Base-by-base conservation (phyloP, 164 flowering plant species). In the Dillenia turbinata region DNA sequence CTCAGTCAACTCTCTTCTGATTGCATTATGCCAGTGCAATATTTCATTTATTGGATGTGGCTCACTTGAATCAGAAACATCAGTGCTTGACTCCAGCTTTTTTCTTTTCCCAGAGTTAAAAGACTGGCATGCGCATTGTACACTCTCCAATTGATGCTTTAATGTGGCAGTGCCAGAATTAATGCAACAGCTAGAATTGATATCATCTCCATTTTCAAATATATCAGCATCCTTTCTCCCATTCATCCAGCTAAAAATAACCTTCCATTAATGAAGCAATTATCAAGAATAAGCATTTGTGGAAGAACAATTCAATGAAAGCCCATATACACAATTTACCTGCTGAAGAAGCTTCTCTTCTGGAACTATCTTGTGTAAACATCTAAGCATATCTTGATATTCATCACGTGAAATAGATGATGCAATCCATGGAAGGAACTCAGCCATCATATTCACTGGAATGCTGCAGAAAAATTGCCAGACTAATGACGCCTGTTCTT, bases 381-480 rank as follows among this genome's bases (percentile, higher is more conserved):
- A 93, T 61, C 72, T 81, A 51, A 59, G 83, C 89, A 93, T 84
- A 70, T 83, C 90, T 58, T 81, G 83, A 66, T 74, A 72, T 66
- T 93, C 97, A 64, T 88, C 94, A 59, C 85, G 56, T 57, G 96
- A 83, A 56, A 93, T 77, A 62, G 88, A 90, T 46, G 92, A 83
- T 47, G 94, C 82, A 65, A 93, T 83, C 97, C 96, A 93, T 2
- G 98, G 97, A 59, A 93, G 92, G 68, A 90, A 88, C 69, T 90
- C 93, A 47, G 88, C 87, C 96, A 93, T 85, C 98, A 93, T 87
- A 72, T 83, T 83, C 56, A 90, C 94, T 57, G 98, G 98, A 72
- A 93, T 90, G 63, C 92, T 88, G 71, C 97, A 93, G 40, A 93
- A 72, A 69, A 90, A 93, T 77, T 87, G 94, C 98, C 98, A 93